Evolutionary conservation across 495 filamentous ascomycete genomes (phyloP), one percentile per base, ranked within the genome.

Genomic region (Annulohypoxylon bovei): DNA sequence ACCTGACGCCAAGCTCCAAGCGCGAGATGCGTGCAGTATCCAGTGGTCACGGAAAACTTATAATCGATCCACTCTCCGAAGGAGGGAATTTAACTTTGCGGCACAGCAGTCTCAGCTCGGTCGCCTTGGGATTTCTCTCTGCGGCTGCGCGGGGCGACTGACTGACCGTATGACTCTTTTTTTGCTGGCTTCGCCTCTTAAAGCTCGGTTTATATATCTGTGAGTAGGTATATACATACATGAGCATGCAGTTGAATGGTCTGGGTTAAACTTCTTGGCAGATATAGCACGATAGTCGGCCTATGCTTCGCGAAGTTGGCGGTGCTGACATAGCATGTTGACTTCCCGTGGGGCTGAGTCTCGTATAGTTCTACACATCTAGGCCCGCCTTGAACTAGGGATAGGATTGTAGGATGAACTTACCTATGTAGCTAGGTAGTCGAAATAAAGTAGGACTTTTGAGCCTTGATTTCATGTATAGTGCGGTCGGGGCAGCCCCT

Each of bases 11-110:
- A 62, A 67, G 64, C 20, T 25, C 40, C 6, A 12, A 56, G n/a
- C 65, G 55, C 30, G 49, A 55, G 22, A 12, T 9, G 25, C 39
- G 35, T 47, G 46, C 55, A 5, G 9, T 25, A 50, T 60, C 39
- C 18, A 28, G 6, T 27, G 64, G 56, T 14, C 35, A 18, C 5
- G 5, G 25, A 42, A 42, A 44, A 42, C 35, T 7, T 49, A 56
- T 47, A 25, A 28, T 9, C 8, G 54, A 12, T 47, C 56, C 56
- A 64, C 65, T 20, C 4, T 12, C 44, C 44, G 23, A 23, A 7
- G 54, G 20, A 47, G 5, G 30, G 56, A 67, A 61, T 61, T 47
- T 55, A 18, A 3, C 5, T 57, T 39, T 57, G 49, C 57, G 65
- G 65, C 65, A 25, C 57, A 62, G 65, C 32, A 35, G 22, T 27